Evolutionary conservation across 139 green algal genomes (phyloP), one percentile per base, ranked within the genome.

Genomic region (Coccomyxa sp.): DNA sequence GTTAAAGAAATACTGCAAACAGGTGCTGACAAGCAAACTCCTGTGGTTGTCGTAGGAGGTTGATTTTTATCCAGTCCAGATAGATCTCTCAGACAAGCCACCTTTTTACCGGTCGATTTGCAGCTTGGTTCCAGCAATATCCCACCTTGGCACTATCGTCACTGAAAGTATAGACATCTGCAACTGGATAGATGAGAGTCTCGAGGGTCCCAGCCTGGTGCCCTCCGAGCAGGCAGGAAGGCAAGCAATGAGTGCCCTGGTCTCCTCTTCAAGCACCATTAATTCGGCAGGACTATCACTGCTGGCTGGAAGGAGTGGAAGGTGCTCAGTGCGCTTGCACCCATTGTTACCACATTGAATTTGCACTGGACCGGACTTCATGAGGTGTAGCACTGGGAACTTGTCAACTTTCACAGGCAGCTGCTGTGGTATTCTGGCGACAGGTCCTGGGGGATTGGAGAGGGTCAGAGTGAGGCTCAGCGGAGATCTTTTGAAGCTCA

Each of bases 41-140:
- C 63, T 11, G 18, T 21, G 60, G 18, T 71, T 71, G 57, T 27
- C 84, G 75, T 83, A 91, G 85, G 83, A 66, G 28, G 71, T 92
- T 0, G 75, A 78, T 7, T 90, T 91, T 79, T 76, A 89, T 1
- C 74, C 93, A 31, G 86, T 95, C 15, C 91, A 95, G 25, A 81
- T 95, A 1, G 91, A 95, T 81, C 78, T 95, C 16, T 85, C 82
- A 23, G 31, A 75, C 67, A 95, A 95, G 85, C 91, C 92, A 13
- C 11, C 13, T 10, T 95, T 89, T 89, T 95, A 86, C 63, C 45
- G 32, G 0, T 25, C 13, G 4, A 30, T 95, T 13, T 90, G 90
- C 79, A 86, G 79, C 0, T 78, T 94, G n/a, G 92, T 95, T 25
- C 92, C 92, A 10, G 89, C 88, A 18, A 67, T 95, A 13, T 58